Evolutionary conservation across 2,329 filamentous ascomycete genomes (phyloP).

Genomic region (Phyllosticta ampelicida): DNA sequence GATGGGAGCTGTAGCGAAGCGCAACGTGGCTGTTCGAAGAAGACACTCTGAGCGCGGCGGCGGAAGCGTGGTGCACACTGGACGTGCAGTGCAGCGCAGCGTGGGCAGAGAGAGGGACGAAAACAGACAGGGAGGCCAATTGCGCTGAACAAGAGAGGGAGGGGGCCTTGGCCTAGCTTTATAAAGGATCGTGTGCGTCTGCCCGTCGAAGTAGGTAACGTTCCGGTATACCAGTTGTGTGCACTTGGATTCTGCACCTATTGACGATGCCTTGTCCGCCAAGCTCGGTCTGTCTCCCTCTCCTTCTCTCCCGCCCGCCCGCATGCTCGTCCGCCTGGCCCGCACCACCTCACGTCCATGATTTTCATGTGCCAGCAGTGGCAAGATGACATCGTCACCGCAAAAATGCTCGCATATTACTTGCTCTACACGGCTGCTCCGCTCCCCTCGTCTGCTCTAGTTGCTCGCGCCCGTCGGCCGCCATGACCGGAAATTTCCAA

Average conservation of each 20-base stretch:
- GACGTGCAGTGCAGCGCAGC: background rate
- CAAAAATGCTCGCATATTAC: background rate
- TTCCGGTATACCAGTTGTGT: too few species aligned
- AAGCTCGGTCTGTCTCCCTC: too few species aligned
- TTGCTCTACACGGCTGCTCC: slow-evolving; percentile 4
- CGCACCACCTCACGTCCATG: too few species aligned
- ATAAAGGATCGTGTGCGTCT: background rate
- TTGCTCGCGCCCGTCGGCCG: background rate
- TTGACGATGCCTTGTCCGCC: background rate
- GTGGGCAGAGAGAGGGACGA: background rate
- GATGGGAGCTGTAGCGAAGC: background rate
- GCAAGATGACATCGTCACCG: too few species aligned
- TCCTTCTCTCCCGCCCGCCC: background rate
- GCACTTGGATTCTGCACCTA: background rate
- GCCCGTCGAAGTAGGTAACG: background rate
- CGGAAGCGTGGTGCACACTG: background rate
- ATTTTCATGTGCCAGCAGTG: too few species aligned
- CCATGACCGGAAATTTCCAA: background rate
- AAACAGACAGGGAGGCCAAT: background rate
- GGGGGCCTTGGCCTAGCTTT: background rate
- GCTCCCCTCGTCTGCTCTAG: background rate
- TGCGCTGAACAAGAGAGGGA: background rate
- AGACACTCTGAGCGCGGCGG: background rate
- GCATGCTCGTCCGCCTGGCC: background rate
- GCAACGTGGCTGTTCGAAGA: background rate